Percentiles rank a stretch among this genome's conserved stretches.
Evolutionary conservation across 2,329 filamentous ascomycete genomes (phyloP).

Genomic region (Trichoderma semiorbis): DNA sequence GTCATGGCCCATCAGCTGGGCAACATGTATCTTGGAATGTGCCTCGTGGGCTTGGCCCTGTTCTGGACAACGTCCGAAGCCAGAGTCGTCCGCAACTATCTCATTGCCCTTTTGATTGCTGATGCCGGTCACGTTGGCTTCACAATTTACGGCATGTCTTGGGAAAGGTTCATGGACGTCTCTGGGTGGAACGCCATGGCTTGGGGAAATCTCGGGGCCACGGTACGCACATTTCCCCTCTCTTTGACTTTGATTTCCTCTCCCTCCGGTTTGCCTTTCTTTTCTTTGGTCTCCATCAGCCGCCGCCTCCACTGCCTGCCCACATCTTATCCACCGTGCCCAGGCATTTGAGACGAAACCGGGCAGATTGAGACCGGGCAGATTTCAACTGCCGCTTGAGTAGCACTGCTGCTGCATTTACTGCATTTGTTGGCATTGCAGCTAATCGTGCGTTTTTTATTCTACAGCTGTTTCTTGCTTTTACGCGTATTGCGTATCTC

Average conservation of each 20-base stretch:
- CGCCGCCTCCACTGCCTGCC: not conserved
- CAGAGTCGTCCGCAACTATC: constrained; percentile 63
- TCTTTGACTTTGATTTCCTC: not conserved
- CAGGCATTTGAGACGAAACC: not conserved
- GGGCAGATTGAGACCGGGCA: not conserved
- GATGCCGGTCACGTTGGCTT: constrained; percentile 63
- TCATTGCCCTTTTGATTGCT: constrained; percentile 61
- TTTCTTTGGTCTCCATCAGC: not conserved
- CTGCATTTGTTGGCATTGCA: not conserved
- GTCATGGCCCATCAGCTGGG: constrained; percentile 66
- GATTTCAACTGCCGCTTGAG: not conserved
- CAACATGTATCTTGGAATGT: constrained; percentile 65
- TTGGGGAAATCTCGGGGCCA: constrained; percentile 70
- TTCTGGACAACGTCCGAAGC: constrained; percentile 62
- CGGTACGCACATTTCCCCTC: constrained; percentile 41
- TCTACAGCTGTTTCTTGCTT: constrained; percentile 50
- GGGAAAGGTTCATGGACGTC: constrained; percentile 49
- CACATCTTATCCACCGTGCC: not conserved
- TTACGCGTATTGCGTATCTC: constrained; percentile 56
- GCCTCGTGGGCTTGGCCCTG: constrained; percentile 60
- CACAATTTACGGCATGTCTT: too few species aligned
- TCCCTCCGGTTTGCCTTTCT: not conserved
- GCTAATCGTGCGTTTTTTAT: constrained; percentile 1
- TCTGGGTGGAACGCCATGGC: constrained; percentile 64
- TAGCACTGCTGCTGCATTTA: not conserved